Conservation (phyloP, 352 stramenopile species). For the Phytophthora melonis region DNA sequence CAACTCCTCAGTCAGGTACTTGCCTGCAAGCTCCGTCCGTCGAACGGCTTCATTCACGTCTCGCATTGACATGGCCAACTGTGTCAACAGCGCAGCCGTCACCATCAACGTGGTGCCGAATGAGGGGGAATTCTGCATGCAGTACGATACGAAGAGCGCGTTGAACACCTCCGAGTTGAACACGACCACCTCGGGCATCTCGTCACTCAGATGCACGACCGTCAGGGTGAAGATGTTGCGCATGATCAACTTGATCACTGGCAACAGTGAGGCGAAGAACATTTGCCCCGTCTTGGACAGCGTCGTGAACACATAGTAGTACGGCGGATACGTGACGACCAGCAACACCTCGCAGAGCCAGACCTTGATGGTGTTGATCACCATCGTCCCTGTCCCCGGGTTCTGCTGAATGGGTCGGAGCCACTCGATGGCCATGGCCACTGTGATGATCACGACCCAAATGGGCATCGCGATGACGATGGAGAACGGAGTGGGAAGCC, state of each 20-base stretch:
- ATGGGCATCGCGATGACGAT: constrained; percentile 18
- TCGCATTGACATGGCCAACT: constrained; percentile 22
- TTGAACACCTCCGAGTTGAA: constrained; percentile 42
- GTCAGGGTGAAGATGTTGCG: constrained; percentile 30
- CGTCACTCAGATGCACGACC: constrained; percentile 32
- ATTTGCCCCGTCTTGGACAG: constrained; percentile 15
- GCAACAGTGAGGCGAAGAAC: constrained; percentile 27
- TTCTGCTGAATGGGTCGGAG: constrained; percentile 16
- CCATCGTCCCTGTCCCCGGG: constrained; percentile 5
- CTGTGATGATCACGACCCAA: constrained; percentile 15
- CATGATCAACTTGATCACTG: constrained; percentile 36
- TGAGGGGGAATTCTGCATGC: constrained; percentile 38
- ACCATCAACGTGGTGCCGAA: constrained; percentile 27
- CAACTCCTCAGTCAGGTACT: too few species aligned
- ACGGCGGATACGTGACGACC: constrained; percentile 30
- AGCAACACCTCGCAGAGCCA: constrained; percentile 31
- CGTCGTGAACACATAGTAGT: constrained; percentile 41
- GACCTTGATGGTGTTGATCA: constrained; percentile 30
- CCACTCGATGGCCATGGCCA: constrained; percentile 15
- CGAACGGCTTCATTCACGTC: constrained; percentile 24
- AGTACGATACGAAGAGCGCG: constrained; percentile 37
- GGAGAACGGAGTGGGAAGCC: constrained; percentile 31
- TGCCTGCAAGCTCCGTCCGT: neutral
- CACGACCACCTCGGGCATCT: constrained; percentile 32
- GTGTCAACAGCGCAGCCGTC: constrained; percentile 17